Evolutionary conservation across 169 alveolate genomes (phyloP), one percentile per base, ranked within the genome.

Genomic region (Neospora caninum): DNA sequence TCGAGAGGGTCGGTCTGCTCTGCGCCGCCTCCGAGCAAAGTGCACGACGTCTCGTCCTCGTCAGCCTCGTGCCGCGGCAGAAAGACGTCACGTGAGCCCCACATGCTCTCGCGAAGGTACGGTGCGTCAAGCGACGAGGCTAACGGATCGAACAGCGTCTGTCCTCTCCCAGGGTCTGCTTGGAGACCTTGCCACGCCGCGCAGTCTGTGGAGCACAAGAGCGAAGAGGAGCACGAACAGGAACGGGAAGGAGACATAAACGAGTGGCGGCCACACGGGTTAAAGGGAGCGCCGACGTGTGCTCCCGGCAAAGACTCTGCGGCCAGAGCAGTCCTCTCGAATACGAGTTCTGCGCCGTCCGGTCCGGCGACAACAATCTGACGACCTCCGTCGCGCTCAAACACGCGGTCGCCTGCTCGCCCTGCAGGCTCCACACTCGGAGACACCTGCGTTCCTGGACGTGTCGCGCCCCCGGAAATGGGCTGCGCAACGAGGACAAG

Each of bases 391-490:
- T 78, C n/a, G 39, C 49, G 39, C 86, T 78, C 86, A 10, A n/a
- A 78, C 39, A 78, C 86, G 39, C 86, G 86, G 22, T 78, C 86
- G 39, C 86, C 86, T 69, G 86, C 45, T 25, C n/a, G 39, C 31
- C 20, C 34, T 29, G 16, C 20, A 1, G 73, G 58, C 58, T 49
- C 13, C 58, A 49, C 22, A 49, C 13, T 13, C 58, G 58, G 13
- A 49, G 58, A 49, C 58, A 7, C 58, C 58, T 49, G 58, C 58
- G 58, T 4, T 7, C 13, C 58, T 49, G 4, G 22, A 7, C 22
- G 58, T 7, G 58, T 49, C 58, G 58, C 58, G 58, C 13, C 58
- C 22, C 58, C 22, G 13, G 58, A 4, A 49, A 49, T 49, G 58
- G 58, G 58, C 58, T 49, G 58, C 58, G 58, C 58, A 4, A 49